Evolutionary conservation across 2,329 filamentous ascomycete species (phyloP).

Genomic region (Zymoseptoria pseudotritici): DNA sequence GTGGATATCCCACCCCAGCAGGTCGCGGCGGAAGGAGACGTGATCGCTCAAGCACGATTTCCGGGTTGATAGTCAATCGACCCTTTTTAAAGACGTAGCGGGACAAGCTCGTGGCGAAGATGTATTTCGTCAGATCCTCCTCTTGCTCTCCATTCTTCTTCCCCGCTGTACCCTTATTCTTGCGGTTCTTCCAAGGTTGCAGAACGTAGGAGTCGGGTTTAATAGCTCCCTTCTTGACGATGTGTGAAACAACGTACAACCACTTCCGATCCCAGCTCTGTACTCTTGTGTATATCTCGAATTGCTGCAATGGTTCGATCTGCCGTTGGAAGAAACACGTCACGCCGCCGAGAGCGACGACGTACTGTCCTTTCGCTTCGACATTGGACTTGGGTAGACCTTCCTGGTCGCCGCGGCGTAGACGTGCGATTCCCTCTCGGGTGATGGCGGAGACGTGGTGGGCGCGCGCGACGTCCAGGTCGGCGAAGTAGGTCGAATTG

Average conservation of each 20-base stretch:
- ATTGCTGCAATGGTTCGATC: conserved; percentile 38
- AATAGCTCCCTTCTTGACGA: conserved; percentile 39
- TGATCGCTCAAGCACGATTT: conserved; percentile 62
- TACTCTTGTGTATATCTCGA: conserved; percentile 43
- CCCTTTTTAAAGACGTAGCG: conserved; percentile 47
- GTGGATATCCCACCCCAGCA: conserved; percentile 41
- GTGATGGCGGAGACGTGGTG: conserved; percentile 61
- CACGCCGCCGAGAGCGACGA: conserved; percentile 42
- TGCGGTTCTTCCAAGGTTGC: conserved; percentile 39
- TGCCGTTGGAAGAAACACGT: conserved; percentile 42
- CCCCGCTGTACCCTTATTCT: conserved; percentile 13
- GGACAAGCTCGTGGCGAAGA: conserved; percentile 44
- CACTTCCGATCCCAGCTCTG: conserved; percentile 45
- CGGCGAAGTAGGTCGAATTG: conserved; percentile 78
- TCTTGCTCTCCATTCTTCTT: conserved; percentile 19
- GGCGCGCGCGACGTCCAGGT: conserved; percentile 75
- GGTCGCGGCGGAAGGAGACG: conserved; percentile 69
- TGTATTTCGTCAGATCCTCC: conserved; percentile 34
- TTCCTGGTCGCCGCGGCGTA: conserved; percentile 30
- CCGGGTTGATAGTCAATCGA: conserved; percentile 75
- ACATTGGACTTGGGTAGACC: conserved; percentile 26
- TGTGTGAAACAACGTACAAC: conserved; percentile 43
- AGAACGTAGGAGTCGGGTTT: conserved; percentile 36
- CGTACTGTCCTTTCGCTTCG: conserved; percentile 25
- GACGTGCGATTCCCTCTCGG: conserved; percentile 36